A percentile compares a stretch with the other conserved stretches of the same genome.
phyloP scores from a whole-genome alignment of 1,284 basidiomycete species.

The Phylloporus gajari region DNA sequence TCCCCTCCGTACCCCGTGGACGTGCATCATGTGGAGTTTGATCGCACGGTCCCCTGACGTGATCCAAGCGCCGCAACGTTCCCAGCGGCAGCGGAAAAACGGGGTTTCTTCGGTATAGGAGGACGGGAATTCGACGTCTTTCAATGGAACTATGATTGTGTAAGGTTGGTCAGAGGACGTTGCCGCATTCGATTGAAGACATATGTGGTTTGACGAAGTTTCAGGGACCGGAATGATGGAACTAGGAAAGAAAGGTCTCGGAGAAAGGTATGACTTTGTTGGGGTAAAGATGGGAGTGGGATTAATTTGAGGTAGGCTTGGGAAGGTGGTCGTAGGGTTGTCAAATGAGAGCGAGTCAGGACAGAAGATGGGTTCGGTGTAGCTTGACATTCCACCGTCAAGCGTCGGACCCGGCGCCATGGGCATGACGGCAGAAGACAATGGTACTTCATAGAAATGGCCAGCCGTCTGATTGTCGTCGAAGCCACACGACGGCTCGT shows the following conservation, averaged over 20 bases:
- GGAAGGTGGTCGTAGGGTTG: not conserved
- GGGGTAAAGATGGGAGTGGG: not conserved
- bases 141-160: slow-evolving; percentile 18
- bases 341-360: not conserved
- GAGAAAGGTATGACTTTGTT: not conserved
- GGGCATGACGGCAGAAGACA: slow-evolving; percentile 14
- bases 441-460: not conserved
- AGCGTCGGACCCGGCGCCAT: slow-evolving; percentile 6
- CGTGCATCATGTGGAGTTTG: slow-evolving; percentile 23
- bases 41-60: slow-evolving; percentile 25
- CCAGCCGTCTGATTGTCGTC: not conserved
- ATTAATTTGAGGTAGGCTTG: not conserved
- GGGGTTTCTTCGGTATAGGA: not conserved
- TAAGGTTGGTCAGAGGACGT: not conserved
- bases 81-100: slow-evolving; percentile 37
- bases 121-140: slow-evolving; percentile 21
- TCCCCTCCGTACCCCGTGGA: slow-evolving; percentile 23
- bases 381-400: not conserved
- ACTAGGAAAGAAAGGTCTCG: not conserved
- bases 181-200: not conserved
- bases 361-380: slow-evolving; percentile 1
- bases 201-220: not conserved
- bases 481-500: not conserved
- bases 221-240: not conserved
- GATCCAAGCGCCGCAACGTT: slow-evolving; percentile 30